A percentile compares a stretch with the other conserved stretches of the same genome.
Conservation (phyloP, 1,284 basidiomycete genomes). For the Irpex lacteus region DNA sequence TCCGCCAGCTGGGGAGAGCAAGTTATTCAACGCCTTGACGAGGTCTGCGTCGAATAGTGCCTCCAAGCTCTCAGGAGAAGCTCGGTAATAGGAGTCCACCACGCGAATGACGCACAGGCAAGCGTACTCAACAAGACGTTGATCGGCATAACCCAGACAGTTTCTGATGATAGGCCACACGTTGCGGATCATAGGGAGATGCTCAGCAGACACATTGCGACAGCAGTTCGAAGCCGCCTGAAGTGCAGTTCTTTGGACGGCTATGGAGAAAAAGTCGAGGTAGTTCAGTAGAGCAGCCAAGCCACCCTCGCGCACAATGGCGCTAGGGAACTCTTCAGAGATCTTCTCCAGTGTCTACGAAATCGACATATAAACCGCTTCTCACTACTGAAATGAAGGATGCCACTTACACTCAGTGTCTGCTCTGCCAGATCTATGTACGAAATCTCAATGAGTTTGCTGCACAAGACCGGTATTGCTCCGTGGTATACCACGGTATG, state of each 20-base stretch:
- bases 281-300: constrained; percentile 88
- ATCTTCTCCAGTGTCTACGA: constrained; percentile 93
- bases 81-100: constrained; percentile 86
- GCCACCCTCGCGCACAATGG: constrained; percentile 93
- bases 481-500: constrained; percentile 95
- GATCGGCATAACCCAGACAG: constrained; percentile 87
- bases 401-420: constrained; percentile 81
- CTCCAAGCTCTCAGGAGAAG: constrained; percentile 83
- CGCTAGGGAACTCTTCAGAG: constrained; percentile 91
- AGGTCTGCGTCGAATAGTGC: constrained; percentile 80
- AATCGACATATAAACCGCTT: constrained; percentile 24
- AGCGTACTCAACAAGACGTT: constrained; percentile 91
- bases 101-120: constrained; percentile 91
- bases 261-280: constrained; percentile 96
- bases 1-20: constrained; percentile 85
- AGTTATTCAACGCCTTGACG: constrained; percentile 79
- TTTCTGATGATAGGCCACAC: constrained; percentile 93
- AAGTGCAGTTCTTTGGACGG: constrained; percentile 93
- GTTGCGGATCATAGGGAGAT: constrained; percentile 83
- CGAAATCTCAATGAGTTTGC: constrained; percentile 92
- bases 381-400: constrained; percentile 10
- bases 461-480: constrained; percentile 92
- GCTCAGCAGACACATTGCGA: constrained; percentile 82
- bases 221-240: constrained; percentile 96
- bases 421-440: constrained; percentile 97